phyloP scores from a whole-genome alignment of 2,329 filamentous ascomycete species.

The Salinomyces thailandicus region DNA sequence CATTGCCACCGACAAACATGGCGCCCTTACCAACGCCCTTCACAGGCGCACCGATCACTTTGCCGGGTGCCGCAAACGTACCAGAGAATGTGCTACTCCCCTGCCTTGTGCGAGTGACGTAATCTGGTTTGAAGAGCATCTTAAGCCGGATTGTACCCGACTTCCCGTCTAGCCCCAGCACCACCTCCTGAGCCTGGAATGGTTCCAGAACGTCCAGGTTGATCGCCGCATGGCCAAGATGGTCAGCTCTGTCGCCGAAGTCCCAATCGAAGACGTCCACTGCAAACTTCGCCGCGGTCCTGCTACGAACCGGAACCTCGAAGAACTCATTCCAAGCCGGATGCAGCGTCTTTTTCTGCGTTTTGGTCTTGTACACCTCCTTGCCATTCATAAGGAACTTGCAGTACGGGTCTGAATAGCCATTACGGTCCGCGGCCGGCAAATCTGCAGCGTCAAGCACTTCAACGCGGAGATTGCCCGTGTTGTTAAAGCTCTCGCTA shows the following conservation, averaged over 20 bases:
- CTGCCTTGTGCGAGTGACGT: conserved; percentile 75
- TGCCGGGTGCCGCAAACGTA: conserved; percentile 75
- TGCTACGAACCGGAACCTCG: conserved; percentile 68
- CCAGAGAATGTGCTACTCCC: conserved; percentile 89
- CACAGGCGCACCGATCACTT: conserved; percentile 89
- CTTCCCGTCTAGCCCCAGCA: conserved; percentile 72
- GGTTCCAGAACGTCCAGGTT: conserved; percentile 73
- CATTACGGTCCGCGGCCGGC: conserved; percentile 90
- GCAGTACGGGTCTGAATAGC: conserved; percentile 94
- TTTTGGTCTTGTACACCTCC: conserved; percentile 89
- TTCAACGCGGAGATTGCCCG: conserved; percentile 89
- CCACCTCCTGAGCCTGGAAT: conserved; percentile 68
- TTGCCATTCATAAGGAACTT: conserved; percentile 85
- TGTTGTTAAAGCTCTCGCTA: conserved; percentile 97
- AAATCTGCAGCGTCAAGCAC: conserved; percentile 76
- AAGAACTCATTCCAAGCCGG: conserved; percentile 96
- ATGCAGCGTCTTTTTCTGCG: conserved; percentile 90
- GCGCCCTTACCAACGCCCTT: conserved; percentile 77
- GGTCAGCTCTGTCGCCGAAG: conserved; percentile 89
- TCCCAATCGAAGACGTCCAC: conserved; percentile 91
- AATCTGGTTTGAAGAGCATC: conserved; percentile 85
- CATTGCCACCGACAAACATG: conserved; percentile 60
- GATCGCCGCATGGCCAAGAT: conserved; percentile 67
- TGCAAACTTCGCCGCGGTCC: conserved; percentile 73
- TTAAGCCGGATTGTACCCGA: conserved; percentile 73